A percentile compares a stretch with the other conserved stretches of the same genome.
Evolutionary conservation across 306 rosid genomes (phyloP).

Genomic region (Pachyrhizus erosus): DNA sequence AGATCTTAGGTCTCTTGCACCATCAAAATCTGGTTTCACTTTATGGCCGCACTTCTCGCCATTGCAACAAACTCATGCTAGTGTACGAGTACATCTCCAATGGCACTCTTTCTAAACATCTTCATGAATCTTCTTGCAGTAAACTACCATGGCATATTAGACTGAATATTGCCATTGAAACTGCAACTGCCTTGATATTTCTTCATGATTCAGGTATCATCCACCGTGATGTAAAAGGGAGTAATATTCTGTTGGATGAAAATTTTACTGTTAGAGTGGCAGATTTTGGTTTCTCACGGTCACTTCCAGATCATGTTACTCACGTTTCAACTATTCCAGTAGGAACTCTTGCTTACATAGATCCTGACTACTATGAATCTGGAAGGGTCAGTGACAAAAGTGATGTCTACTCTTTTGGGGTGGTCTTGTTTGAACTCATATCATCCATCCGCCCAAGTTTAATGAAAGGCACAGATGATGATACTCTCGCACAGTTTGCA

Average conservation of each 20-base stretch:
- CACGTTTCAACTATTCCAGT: slow-evolving; percentile 37
- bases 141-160: slow-evolving; percentile 57
- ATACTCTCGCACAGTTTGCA: slow-evolving; percentile 43
- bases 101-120: slow-evolving; percentile 69
- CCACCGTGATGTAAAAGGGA: slow-evolving; percentile 74
- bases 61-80: slow-evolving; percentile 53
- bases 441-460: slow-evolving; percentile 49
- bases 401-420: slow-evolving; percentile 77
- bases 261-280: slow-evolving; percentile 62
- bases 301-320: slow-evolving; percentile 47
- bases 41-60: slow-evolving; percentile 60
- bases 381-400: slow-evolving; percentile 65
- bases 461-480: not conserved
- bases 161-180: no score
- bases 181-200: slow-evolving; percentile 63
- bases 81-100: slow-evolving; percentile 63
- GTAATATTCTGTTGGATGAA: slow-evolving; percentile 64
- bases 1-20: slow-evolving; percentile 49
- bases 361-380: slow-evolving; percentile 64
- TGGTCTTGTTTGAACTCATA: slow-evolving; percentile 65
- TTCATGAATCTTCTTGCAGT: slow-evolving; percentile 12
- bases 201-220: slow-evolving; percentile 73
- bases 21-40: slow-evolving; percentile 66
- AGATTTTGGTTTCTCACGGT: slow-evolving; percentile 71
- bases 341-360: slow-evolving; percentile 53